These are phyloP conservation scores for Aristolochia californica DNA, from an alignment of 164 flowering plant genomes.

Conservation along the genomic window DNA sequence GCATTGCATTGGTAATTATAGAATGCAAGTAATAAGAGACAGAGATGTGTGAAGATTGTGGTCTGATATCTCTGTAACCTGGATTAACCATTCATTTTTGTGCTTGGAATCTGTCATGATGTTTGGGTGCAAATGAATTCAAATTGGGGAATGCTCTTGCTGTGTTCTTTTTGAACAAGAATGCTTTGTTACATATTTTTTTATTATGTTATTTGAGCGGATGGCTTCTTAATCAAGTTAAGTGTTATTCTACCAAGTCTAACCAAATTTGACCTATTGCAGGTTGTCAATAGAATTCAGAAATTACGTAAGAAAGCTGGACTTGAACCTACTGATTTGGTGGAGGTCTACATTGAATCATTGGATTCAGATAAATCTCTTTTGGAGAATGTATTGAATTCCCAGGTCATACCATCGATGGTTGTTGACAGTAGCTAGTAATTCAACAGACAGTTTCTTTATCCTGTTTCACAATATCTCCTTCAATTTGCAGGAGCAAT, in stretches of 20 bases:
- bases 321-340: constrained; percentile 82
- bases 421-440: neutral
- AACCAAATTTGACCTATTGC: neutral
- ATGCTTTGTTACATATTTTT: too few relatives aligned
- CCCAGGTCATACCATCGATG: constrained; percentile 47
- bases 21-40: too few relatives aligned
- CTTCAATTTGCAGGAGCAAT: constrained; percentile 41
- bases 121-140: too few relatives aligned
- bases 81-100: too few relatives aligned
- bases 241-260: neutral
- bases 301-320: constrained; percentile 80
- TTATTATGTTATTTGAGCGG: neutral
- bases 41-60: too few relatives aligned
- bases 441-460: neutral
- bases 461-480: neutral
- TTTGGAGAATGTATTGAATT: constrained; percentile 36
- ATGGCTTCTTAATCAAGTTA: neutral
- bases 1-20: too few relatives aligned
- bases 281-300: constrained; percentile 88
- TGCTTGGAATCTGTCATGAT: too few relatives aligned
- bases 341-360: constrained; percentile 70
- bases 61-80: too few relatives aligned
- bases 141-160: too few relatives aligned
- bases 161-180: too few relatives aligned
- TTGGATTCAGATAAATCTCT: constrained; percentile 41